phyloP scores from a whole-genome alignment of 805 yeast species.

The Saccharomyces mikatae region DNA sequence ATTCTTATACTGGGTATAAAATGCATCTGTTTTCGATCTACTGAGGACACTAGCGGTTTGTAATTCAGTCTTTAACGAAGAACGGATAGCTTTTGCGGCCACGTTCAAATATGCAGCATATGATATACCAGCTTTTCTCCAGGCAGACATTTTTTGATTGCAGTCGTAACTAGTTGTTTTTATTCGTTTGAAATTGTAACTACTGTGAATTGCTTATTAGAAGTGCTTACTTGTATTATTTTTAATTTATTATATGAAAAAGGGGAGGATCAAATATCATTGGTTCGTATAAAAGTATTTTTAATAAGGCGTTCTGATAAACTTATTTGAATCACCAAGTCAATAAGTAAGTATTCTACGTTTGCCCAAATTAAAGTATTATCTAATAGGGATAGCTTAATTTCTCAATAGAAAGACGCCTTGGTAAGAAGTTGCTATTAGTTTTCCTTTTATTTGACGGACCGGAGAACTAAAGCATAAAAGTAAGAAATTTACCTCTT shows the following conservation, averaged over 20 bases:
- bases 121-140: conserved; percentile 64
- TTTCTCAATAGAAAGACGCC: not conserved
- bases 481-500: too few relatives aligned
- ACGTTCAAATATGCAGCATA: conserved; percentile 83
- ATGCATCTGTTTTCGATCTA: conserved; percentile 69
- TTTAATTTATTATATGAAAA: not conserved
- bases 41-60: conserved; percentile 59
- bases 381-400: not conserved
- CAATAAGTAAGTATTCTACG: not conserved
- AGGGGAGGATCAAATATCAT: not conserved
- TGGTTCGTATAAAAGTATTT: conserved; percentile 1
- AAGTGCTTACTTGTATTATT: not conserved
- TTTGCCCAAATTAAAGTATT: not conserved
- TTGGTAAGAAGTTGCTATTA: not conserved
- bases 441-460: too few relatives aligned
- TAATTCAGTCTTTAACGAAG: conserved; percentile 78
- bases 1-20: conserved; percentile 59
- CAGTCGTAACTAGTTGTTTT: not conserved
- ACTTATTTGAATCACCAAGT: not conserved
- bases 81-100: conserved; percentile 83
- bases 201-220: not conserved
- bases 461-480: too few relatives aligned
- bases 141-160: conserved; percentile 37
- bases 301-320: not conserved
- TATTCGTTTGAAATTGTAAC: not conserved